These are phyloP conservation scores for Galeopsis tetrahit DNA, from an alignment of 257 asterid species.

Conservation along the genomic window DNA sequence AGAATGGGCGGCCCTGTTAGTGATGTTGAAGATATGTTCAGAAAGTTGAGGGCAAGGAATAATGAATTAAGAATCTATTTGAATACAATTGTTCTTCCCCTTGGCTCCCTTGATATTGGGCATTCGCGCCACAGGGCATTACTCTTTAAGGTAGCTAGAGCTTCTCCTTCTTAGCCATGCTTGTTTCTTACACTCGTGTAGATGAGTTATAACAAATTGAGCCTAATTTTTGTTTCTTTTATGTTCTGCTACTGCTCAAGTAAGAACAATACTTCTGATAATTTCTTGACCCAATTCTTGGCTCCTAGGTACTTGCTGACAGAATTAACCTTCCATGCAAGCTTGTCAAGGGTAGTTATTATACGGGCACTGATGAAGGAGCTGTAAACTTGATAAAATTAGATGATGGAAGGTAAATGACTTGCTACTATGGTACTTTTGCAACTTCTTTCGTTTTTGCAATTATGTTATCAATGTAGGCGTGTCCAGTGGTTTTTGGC, in stretches of 20 bases:
- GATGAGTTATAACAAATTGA: constrained; percentile 3
- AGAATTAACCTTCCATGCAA: constrained; percentile 90
- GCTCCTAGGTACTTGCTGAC: constrained; percentile 92
- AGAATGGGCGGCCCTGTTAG: constrained; percentile 94
- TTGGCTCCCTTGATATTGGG: constrained; percentile 93
- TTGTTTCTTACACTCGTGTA: constrained; percentile 22
- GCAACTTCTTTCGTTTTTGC: background rate
- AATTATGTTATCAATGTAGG: background rate
- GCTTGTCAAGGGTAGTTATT: constrained; percentile 96
- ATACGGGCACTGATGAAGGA: constrained; percentile 99
- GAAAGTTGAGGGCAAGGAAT: constrained; percentile 81
- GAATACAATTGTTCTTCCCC: constrained; percentile 70
- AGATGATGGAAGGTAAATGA: constrained; percentile 82
- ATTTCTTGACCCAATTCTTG: constrained; percentile 37
- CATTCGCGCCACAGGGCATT: constrained; percentile 98
- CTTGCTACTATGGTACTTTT: constrained; percentile 4
- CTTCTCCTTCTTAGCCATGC: constrained; percentile 31
- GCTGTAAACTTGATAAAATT: constrained; percentile 93
- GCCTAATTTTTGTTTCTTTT: background rate
- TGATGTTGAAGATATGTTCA: constrained; percentile 87
- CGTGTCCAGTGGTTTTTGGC: background rate
- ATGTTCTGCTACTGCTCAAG: constrained; percentile 8
- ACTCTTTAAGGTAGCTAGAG: constrained; percentile 84
- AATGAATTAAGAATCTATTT: constrained; percentile 57
- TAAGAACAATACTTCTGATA: constrained; percentile 20